phyloP scores from a whole-genome alignment of 805 yeast genomes.

The Zygoascus ofunaensis region DNA sequence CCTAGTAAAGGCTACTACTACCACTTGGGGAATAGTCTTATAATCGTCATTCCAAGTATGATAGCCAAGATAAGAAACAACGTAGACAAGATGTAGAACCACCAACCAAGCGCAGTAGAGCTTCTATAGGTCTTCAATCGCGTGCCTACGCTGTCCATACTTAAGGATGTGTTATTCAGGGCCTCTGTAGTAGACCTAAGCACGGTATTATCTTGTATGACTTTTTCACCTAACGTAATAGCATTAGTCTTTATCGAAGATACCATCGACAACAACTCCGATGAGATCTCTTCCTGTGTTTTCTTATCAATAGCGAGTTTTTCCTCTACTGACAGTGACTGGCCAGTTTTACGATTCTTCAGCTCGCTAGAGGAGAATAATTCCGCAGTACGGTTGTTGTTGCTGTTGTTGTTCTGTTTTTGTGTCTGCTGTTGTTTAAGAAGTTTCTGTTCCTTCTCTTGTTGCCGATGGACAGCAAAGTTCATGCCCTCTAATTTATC shows the following conservation, averaged over 20 bases:
- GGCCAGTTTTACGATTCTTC: background rate
- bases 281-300: conserved; percentile 40
- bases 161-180: conserved; percentile 26
- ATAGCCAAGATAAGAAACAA: conserved; percentile 28
- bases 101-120: conserved; percentile 32
- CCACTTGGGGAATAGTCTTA: conserved; percentile 33
- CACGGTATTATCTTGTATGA: conserved; percentile 28
- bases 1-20: too few relatives aligned
- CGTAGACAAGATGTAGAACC: conserved; percentile 31
- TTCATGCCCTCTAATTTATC: background rate
- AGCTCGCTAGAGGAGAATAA: too few relatives aligned
- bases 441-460: conserved; percentile 1
- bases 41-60: conserved; percentile 27
- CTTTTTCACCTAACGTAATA: conserved; percentile 32
- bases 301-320: conserved; percentile 23
- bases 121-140: conserved; percentile 27
- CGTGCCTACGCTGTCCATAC: conserved; percentile 30
- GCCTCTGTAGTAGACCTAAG: conserved; percentile 29
- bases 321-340: conserved; percentile 13
- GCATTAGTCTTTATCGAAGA: conserved; percentile 42
- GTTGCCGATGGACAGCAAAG: background rate
- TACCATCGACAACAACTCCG: conserved; percentile 42
- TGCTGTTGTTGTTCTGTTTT: conserved; percentile 1
- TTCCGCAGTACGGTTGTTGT: background rate
- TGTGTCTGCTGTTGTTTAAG: conserved; percentile 1